Evolutionary conservation across 257 asterid species (phyloP).

Genomic region (Petunia secreta): DNA sequence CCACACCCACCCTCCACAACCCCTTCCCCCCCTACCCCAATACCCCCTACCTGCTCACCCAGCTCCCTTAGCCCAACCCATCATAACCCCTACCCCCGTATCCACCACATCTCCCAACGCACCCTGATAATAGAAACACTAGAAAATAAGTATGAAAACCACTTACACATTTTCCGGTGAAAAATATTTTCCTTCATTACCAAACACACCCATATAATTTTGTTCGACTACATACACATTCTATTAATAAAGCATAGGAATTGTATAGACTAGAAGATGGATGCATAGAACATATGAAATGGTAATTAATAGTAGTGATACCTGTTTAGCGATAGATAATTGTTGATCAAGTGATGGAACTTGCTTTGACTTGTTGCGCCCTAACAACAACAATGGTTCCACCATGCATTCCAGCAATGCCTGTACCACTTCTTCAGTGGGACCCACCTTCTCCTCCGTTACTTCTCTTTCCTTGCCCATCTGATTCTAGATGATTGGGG

Average conservation of each 20-base stretch:
- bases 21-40: too few relatives aligned
- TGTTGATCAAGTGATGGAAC: slow-evolving; percentile 31
- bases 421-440: slow-evolving; percentile 26
- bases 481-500: neutral
- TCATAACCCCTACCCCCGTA: too few relatives aligned
- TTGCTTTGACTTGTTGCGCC: neutral
- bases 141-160: too few relatives aligned
- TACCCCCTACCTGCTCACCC: too few relatives aligned
- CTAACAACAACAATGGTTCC: slow-evolving; percentile 27
- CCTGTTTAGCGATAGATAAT: slow-evolving; percentile 31
- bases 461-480: neutral
- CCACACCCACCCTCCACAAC: too few relatives aligned
- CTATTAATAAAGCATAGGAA: neutral
- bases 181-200: neutral
- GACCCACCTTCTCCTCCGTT: neutral
- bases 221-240: neutral
- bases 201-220: neutral
- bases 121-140: too few relatives aligned
- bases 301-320: neutral
- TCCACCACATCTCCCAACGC: too few relatives aligned
- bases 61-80: too few relatives aligned
- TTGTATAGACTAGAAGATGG: neutral
- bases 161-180: neutral
- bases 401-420: slow-evolving; percentile 30
- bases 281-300: neutral